Evolutionary conservation across 1,139 yeast species (phyloP).

Genomic region (Scheffersomyces insectosa): DNA sequence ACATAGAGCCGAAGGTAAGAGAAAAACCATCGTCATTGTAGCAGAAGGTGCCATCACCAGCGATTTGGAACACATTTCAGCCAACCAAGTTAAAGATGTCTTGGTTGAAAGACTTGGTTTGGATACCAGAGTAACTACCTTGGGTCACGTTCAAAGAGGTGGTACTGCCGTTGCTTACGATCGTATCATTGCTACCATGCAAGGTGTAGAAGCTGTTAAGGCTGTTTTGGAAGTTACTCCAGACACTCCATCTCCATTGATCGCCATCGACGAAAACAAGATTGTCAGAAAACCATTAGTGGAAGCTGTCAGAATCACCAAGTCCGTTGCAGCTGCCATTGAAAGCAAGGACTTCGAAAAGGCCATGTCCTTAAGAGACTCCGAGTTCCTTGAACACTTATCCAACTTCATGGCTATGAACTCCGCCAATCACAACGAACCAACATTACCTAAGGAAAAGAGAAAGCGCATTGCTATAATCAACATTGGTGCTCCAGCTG

Average conservation of each 20-base stretch:
- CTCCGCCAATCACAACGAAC: slow-evolving; percentile 67
- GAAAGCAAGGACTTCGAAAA: slow-evolving; percentile 73
- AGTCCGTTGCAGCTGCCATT: slow-evolving; percentile 86
- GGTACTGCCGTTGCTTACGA: slow-evolving; percentile 96
- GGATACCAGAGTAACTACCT: slow-evolving; percentile 91
- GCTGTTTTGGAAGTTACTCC: slow-evolving; percentile 90
- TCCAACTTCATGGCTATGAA: slow-evolving; percentile 65
- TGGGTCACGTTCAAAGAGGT: slow-evolving; percentile 98
- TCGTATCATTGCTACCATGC: slow-evolving; percentile 86
- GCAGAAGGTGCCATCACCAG: slow-evolving; percentile 96
- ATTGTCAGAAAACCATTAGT: slow-evolving; percentile 80
- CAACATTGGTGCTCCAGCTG: slow-evolving; percentile 96
- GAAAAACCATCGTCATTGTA: slow-evolving; percentile 93
- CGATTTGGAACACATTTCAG: slow-evolving; percentile 76
- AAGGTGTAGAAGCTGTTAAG: slow-evolving; percentile 96
- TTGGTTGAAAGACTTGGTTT: slow-evolving; percentile 73
- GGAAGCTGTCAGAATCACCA: slow-evolving; percentile 85
- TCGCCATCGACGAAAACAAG: slow-evolving; percentile 85
- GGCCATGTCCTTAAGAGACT: slow-evolving; percentile 85
- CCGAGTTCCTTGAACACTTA: slow-evolving; percentile 81
- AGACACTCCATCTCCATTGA: slow-evolving; percentile 92
- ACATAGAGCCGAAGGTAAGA: slow-evolving; percentile 84
- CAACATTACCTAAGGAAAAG: slow-evolving; percentile 53
- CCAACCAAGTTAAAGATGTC: slow-evolving; percentile 77
- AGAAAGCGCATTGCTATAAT: slow-evolving; percentile 75